Evolutionary conservation across 441 rosid genomes (phyloP).

Genomic region (Jatropha multifida): DNA sequence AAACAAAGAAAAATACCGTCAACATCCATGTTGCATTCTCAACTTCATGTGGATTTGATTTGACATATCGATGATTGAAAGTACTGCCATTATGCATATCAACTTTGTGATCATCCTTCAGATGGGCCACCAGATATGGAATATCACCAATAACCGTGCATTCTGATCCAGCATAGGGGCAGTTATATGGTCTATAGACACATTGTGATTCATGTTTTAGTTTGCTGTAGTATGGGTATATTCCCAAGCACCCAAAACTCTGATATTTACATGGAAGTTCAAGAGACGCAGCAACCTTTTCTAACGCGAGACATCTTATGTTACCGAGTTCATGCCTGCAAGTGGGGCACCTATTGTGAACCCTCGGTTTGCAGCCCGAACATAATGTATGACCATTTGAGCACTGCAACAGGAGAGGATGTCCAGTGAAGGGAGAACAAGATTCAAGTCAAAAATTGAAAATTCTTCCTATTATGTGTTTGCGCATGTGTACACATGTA

Average conservation of each 20-base stretch:
- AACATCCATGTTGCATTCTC: conserved; percentile 89
- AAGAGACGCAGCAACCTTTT: conserved; percentile 75
- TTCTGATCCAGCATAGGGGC: conserved; percentile 80
- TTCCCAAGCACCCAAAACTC: conserved; percentile 59
- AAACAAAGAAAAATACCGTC: conserved; percentile 42
- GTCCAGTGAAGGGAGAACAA: background rate
- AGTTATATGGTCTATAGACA: conserved; percentile 54
- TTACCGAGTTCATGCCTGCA: conserved; percentile 82
- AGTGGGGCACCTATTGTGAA: conserved; percentile 76
- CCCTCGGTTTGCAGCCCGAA: conserved; percentile 74
- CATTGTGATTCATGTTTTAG: conserved; percentile 68
- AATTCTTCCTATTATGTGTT: background rate
- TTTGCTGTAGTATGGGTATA: conserved; percentile 80
- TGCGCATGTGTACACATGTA: background rate
- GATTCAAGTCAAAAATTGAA: background rate
- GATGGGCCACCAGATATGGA: conserved; percentile 62
- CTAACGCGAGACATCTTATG: conserved; percentile 76
- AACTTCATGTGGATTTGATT: conserved; percentile 74
- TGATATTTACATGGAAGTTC: conserved; percentile 79
- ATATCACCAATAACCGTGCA: conserved; percentile 71
- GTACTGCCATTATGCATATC: conserved; percentile 82
- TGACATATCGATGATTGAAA: conserved; percentile 74
- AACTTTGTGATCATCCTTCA: conserved; percentile 74
- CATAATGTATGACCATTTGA: conserved; percentile 76
- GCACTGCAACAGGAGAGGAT: conserved; percentile 42